Evolutionary conservation across 805 yeast genomes (phyloP).

Genomic region (Alloascoidea hylecoeti): DNA sequence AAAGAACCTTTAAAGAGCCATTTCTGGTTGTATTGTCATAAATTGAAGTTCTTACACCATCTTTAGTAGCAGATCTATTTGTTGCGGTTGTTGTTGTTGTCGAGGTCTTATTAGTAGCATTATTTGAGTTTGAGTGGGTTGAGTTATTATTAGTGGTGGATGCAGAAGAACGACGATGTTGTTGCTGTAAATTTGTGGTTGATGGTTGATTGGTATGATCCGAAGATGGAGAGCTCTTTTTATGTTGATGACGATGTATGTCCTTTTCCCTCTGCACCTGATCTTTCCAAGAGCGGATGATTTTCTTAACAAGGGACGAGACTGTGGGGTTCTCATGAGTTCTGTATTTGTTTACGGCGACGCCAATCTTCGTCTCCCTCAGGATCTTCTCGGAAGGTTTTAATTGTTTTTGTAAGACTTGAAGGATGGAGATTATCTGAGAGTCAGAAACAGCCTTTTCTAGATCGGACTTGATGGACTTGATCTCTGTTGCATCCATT

Average conservation of each 20-base stretch:
- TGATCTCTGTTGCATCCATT: constrained; percentile 48
- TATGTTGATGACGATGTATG: constrained; percentile 4
- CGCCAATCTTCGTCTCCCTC: constrained; percentile 94
- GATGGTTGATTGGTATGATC: constrained; percentile 2
- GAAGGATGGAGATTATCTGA: constrained; percentile 52
- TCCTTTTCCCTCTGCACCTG: constrained; percentile 58
- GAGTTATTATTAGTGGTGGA: constrained; percentile 7
- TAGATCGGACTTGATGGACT: constrained; percentile 50
- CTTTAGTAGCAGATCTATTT: constrained; percentile 40
- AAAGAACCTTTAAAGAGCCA: constrained; percentile 68
- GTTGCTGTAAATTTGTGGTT: constrained; percentile 3
- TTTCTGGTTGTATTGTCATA: constrained; percentile 75
- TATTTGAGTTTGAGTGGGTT: constrained; percentile 4
- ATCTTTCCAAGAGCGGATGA: constrained; percentile 85
- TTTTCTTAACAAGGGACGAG: constrained; percentile 57
- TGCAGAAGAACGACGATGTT: constrained; percentile 8
- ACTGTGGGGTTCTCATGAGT: constrained; percentile 49
- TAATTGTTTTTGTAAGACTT: constrained; percentile 52
- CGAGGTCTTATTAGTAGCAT: constrained; percentile 5
- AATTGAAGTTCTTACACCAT: constrained; percentile 57
- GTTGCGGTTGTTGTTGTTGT: constrained; percentile 9
- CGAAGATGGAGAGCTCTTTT: not conserved
- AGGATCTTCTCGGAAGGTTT: constrained; percentile 75
- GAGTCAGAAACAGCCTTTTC: constrained; percentile 60
- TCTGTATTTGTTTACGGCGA: constrained; percentile 83